Conservation (phyloP, 768 basidiomycete species). For the Psilocybe azurescens region DNA sequence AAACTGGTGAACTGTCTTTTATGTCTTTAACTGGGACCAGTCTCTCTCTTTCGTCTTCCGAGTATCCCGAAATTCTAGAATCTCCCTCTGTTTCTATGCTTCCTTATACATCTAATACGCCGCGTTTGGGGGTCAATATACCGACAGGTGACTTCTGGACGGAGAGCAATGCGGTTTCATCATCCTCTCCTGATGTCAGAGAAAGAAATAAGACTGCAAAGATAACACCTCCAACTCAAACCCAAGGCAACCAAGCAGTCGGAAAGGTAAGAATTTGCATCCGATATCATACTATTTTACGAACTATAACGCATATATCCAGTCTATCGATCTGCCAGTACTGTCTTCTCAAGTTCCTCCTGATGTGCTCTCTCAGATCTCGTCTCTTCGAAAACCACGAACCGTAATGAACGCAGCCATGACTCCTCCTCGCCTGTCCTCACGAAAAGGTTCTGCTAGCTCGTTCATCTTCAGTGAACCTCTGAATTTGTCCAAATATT, state of each 20-base stretch:
- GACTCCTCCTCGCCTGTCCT: slow-evolving; percentile 1
- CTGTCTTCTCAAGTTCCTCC: slow-evolving; percentile 6
- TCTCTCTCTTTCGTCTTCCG: slow-evolving; percentile 2
- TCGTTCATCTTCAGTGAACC: slow-evolving; percentile 22
- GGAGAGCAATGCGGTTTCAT: not conserved
- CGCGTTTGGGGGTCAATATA: not conserved
- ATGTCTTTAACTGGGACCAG: not conserved
- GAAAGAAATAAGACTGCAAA: not conserved
- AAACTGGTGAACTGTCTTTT: not conserved
- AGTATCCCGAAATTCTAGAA: not conserved
- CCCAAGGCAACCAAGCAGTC: not conserved
- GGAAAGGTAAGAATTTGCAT: slow-evolving; percentile 7
- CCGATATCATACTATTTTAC: not conserved
- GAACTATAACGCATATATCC: slow-evolving; percentile 19
- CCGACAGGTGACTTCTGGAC: not conserved
- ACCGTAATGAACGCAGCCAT: slow-evolving; percentile 1
- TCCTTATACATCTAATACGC: not conserved
- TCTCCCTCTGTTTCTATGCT: not conserved
- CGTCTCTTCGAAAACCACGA: slow-evolving; percentile 7
- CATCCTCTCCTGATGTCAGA: not conserved
- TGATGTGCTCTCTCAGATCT: not conserved
- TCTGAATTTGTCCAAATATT: slow-evolving; percentile 14
- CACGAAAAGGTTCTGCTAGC: slow-evolving; percentile 1
- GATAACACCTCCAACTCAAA: not conserved
- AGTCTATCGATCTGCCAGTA: slow-evolving; percentile 7